These are phyloP conservation scores for Ganoderma sp. DNA, from an alignment of 1,284 basidiomycete species.

Conservation along the genomic window DNA sequence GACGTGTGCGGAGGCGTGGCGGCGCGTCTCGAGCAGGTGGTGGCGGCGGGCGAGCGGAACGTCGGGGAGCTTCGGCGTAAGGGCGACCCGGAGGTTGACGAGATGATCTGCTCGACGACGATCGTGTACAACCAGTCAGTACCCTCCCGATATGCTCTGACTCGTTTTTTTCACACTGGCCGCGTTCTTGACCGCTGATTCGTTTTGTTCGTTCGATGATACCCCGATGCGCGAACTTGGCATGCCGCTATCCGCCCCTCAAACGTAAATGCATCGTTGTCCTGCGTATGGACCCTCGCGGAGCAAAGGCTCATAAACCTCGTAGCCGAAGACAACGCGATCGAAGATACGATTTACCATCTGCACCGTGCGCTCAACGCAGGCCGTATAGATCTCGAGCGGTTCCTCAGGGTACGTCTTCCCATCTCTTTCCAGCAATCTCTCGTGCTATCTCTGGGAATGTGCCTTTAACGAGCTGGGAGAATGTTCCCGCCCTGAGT, in stretches of 20 bases:
- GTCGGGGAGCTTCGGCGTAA: constrained; percentile 73
- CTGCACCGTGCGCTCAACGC: constrained; percentile 92
- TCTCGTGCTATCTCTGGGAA: not conserved
- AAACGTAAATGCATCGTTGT: constrained; percentile 1
- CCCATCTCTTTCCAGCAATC: constrained; percentile 13
- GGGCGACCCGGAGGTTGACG: constrained; percentile 87
- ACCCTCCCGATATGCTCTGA: not conserved
- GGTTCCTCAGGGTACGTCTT: constrained; percentile 81
- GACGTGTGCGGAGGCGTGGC: constrained; percentile 88
- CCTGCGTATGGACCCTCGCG: not conserved
- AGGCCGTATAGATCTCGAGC: constrained; percentile 90
- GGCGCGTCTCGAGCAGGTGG: constrained; percentile 65
- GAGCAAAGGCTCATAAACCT: constrained; percentile 85
- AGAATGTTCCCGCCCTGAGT: constrained; percentile 14
- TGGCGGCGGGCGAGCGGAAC: constrained; percentile 70
- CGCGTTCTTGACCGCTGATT: constrained; percentile 5
- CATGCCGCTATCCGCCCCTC: not conserved
- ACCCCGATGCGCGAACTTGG: not conserved
- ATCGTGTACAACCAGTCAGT: constrained; percentile 96
- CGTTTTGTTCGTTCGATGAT: not conserved
- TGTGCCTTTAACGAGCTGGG: not conserved
- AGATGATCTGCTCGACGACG: constrained; percentile 91
- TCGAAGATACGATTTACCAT: constrained; percentile 98
- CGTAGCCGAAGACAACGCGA: constrained; percentile 97
- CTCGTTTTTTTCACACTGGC: not conserved